Evolutionary conservation across 106 monocot species (phyloP).

Genomic region (Platanthera zijinensis): DNA sequence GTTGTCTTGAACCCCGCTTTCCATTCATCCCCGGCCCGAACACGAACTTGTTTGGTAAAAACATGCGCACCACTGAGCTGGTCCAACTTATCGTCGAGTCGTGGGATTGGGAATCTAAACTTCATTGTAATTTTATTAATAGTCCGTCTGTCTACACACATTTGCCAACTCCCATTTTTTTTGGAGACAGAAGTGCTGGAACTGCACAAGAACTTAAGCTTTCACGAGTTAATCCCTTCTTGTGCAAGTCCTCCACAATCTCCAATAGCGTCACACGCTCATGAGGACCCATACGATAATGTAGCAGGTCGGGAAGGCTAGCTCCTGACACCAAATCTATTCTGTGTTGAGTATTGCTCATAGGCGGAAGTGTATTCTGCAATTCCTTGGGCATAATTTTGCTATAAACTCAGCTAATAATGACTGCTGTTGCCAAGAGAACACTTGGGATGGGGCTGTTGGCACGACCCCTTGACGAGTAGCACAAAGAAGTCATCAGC

Average conservation of each 20-base stretch:
- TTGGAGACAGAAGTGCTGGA: neutral
- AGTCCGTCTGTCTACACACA: no score
- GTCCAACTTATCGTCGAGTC: no score
- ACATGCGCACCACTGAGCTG: neutral
- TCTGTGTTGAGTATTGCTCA: neutral
- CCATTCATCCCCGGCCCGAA: neutral
- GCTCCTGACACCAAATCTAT: neutral
- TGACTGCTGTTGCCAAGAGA: no score
- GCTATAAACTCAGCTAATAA: neutral
- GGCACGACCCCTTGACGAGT: no score
- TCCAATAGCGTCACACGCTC: neutral
- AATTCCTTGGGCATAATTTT: neutral
- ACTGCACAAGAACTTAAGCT: neutral
- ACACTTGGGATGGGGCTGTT: no score
- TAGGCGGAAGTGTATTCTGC: neutral
- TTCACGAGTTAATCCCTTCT: neutral
- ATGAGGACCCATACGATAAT: neutral
- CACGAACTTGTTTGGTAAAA: neutral
- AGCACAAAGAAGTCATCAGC: no score
- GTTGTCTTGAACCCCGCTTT: neutral
- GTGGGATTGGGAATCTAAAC: no score
- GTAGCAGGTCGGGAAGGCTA: conserved; percentile 1
- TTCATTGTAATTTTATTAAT: no score
- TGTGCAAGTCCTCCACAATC: neutral
- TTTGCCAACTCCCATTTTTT: neutral